Base-by-base conservation (phyloP, 768 basidiomycete species). In the Boletus rufocinnamomeus region DNA sequence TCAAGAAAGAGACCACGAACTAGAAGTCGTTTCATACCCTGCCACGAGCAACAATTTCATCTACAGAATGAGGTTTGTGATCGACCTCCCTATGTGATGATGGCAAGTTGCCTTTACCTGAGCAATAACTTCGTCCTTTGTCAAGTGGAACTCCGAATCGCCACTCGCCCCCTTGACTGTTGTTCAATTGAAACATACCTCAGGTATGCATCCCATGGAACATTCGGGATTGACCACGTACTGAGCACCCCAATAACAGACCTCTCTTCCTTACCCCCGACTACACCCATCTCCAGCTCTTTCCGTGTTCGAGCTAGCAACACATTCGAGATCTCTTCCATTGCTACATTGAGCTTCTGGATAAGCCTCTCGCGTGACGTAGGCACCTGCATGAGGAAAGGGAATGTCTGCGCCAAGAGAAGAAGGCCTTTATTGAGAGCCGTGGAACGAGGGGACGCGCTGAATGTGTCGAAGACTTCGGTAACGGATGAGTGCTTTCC, bases 401-500 rank as follows among this genome's bases (percentile, higher is more conserved):
- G 82, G 28, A 81, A 63, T 1, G 67, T 60, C 0, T 74, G 66
- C 0, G 71, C 69, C 23, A 82, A 66, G 10, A 82, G 63, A 54
- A 75, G 67, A 4, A 77, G 59, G 10, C 72, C 48, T 16, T 61
- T 55, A 27, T 72, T 71, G 47, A 77, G 23, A 13, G 69, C 46
- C 17, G 70, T 70, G 5, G 55, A 32, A 0, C 23, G 10, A 17
- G 59, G 58, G 11, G 74, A 64, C 16, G 60, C 58, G 10, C 40
- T 34, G 53, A 80, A 74, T 0, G 72, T 66, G 21, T 78, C 76
- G 35, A 82, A 79, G 4, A 75, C 69, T 6, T 76, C 72, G 4
- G 74, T 71, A 10, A 84, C 74, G 4, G 74, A 60, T 4, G 80
- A 71, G 25, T 66, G 67, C 54, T 81, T 76, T 5, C 84, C 84